Base-by-base conservation (phyloP, 2,329 filamentous ascomycete species). In the Stagonosporopsis vannaccii region DNA sequence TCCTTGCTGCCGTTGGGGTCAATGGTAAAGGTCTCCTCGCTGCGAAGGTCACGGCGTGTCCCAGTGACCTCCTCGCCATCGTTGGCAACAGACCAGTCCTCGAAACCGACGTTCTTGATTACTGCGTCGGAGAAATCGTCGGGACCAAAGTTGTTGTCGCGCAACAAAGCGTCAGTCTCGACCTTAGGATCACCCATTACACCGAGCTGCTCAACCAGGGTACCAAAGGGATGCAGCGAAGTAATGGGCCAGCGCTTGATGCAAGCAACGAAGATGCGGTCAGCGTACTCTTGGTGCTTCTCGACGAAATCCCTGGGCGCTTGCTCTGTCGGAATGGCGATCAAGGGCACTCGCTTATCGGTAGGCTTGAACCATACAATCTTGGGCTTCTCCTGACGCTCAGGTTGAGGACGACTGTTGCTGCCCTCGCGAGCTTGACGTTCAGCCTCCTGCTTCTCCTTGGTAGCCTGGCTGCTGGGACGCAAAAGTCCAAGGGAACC, bases 341-440 rank as follows among this genome's bases (percentile, higher is more conserved):
- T 99, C 64, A 99, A 83, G 45, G 95, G 95, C 43, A 99, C 95
- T 73, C 95, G 92, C 85, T 99, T 98, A 80, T 99, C 95, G 1
- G 95, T 99, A 56, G 95, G 95, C 83, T 99, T 99, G 82, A 99
- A 99, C 95, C 95, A 99, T 37, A 99, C 95, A 79, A 99, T 99
- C 87, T 99, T 99, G 61, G 95, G 95, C 80, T 97, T 97, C 63
- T 99, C 95, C 75, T 96, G 92, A 50, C 93, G 91, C 63, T 90
- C 88, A 59, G 93, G 91, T 63, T 95, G 88, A 49, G 88, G 85
- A 58, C 85, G 85, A 60, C 90, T 88, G 50, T 85, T 84, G 63
- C 82, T 84, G 60, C 93, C 94, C 74, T 98, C 94, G 66, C 94
- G 89, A 67, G 93, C 92, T 65, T 91, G 90, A 61, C 95, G 88